Evolutionary conservation across 768 basidiomycete species (phyloP), one percentile per base, ranked within the genome.

Genomic region (Trametes gibbosa): DNA sequence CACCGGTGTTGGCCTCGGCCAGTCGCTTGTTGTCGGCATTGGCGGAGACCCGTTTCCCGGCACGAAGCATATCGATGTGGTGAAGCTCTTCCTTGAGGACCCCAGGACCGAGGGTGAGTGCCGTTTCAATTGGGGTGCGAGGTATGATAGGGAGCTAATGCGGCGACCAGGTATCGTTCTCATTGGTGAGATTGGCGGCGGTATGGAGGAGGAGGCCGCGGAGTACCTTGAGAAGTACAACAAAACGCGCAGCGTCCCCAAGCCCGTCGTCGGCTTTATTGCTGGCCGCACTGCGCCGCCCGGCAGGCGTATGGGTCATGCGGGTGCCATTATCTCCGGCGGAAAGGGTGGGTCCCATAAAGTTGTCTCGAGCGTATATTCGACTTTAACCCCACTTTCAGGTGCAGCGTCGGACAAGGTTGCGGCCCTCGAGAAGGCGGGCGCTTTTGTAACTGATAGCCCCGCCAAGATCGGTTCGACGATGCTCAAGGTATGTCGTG

Each of bases 161-260:
- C 23, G 10, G 17, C 21, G 27, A 3, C 39, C 41, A 93, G 92
- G 95, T 66, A 95, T 99, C 64, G 96, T 99, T 63, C 79, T 98
- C 62, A 99, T 99, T 67, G 97, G 97, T 61, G 97, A 99, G 77
- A 99, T 99, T 66, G 97, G 97, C 63, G 97, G 97, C 21, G 89
- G 92, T 8, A 97, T 98, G 96, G 97, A 99, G 76, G 97, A 99
- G 74, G 96, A 98, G 64, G 97, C 97, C 7, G 97, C 97, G 5
- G 97, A 95, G 66, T 98, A 96, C 76, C 79, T 99, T 55, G 90
- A 91, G 72, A 81, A 83, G 73, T 89, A 91, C 79, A 99, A 99
- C 81, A 91, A 92, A 77, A 93, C 89, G 25, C 83, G 90, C 53
- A 74, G 74, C 55, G 79, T 86, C 64, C 92, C 92, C 57, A 99